phyloP scores from a whole-genome alignment of 495 filamentous ascomycete genomes.

The Lineolata rhizophorae region DNA sequence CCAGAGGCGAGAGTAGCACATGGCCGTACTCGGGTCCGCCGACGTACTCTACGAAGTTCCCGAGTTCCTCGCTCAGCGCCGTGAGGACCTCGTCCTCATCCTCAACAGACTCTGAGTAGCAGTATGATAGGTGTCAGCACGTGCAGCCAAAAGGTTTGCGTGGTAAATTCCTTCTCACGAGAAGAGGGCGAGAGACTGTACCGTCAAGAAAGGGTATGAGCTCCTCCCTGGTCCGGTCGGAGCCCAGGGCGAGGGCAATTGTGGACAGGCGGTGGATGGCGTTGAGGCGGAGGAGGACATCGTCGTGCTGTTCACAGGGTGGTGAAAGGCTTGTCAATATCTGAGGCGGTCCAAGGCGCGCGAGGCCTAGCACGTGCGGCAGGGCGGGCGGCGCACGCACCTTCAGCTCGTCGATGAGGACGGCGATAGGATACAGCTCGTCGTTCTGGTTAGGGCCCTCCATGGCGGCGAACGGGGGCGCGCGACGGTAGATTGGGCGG shows the following conservation, averaged over 20 bases:
- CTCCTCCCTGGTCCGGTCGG: constrained; percentile 90
- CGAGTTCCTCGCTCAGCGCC: constrained; percentile 87
- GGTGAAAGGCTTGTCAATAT: constrained; percentile 5
- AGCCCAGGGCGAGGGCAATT: constrained; percentile 84
- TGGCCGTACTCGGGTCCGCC: constrained; percentile 85
- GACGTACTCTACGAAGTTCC: constrained; percentile 91
- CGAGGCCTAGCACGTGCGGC: constrained; percentile 8
- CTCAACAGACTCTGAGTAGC: constrained; percentile 69
- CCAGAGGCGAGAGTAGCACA: constrained; percentile 86
- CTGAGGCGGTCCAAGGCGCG: background rate
- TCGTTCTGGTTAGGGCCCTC: constrained; percentile 57
- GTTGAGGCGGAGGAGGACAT: constrained; percentile 91
- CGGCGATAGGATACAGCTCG: constrained; percentile 97
- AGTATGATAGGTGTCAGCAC: constrained; percentile 6
- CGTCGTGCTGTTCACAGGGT: constrained; percentile 51
- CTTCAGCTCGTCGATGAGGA: constrained; percentile 98
- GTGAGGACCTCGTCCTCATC: constrained; percentile 97
- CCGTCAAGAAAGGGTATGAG: constrained; percentile 97
- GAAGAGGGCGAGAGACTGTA: constrained; percentile 21
- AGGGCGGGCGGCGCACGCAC: constrained; percentile 22
- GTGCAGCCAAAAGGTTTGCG: constrained; percentile 2
- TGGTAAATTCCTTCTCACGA: constrained; percentile 4
- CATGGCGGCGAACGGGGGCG: too few relatives aligned
- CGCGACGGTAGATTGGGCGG: too few relatives aligned
- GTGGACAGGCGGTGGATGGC: constrained; percentile 95